A percentile compares a stretch with the other conserved stretches of the same genome.
Evolutionary conservation across 345 rosid genomes (phyloP).

Genomic region (Salix exigua): DNA sequence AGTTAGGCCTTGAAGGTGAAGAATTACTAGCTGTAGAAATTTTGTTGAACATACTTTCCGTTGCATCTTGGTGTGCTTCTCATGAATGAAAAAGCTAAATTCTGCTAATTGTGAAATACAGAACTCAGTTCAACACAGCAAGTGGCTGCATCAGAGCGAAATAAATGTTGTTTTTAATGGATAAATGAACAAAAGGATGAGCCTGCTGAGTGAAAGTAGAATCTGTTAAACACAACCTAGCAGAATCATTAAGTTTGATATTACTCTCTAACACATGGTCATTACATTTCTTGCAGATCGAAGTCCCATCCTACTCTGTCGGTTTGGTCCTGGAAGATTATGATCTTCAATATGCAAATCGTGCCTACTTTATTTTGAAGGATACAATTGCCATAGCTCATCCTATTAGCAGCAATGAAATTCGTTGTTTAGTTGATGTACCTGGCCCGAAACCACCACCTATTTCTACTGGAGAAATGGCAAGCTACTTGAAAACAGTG

Average conservation of each 20-base stretch:
- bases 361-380: slow-evolving; percentile 49
- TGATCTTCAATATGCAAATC: slow-evolving; percentile 47
- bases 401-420: not conserved
- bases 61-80: no score
- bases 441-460: not conserved
- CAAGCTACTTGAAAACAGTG: not conserved
- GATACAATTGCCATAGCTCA: slow-evolving; percentile 47
- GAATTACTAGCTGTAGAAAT: not conserved
- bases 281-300: slow-evolving; percentile 37
- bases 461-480: not conserved
- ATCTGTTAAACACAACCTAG: no score
- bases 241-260: no score
- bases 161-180: no score
- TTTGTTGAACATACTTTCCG: no score
- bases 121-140: no score
- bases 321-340: slow-evolving; percentile 64
- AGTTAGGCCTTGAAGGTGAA: slow-evolving; percentile 36
- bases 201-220: no score
- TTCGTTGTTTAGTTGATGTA: not conserved
- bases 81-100: no score
- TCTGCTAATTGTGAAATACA: no score
- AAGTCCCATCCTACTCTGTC: slow-evolving; percentile 52
- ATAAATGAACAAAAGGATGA: no score
- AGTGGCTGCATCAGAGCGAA: no score
- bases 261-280: no score